Percentiles rank a stretch among this genome's conserved stretches.
Conservation (phyloP, 352 stramenopile genomes). For the Globisporangium paroecandrum region DNA sequence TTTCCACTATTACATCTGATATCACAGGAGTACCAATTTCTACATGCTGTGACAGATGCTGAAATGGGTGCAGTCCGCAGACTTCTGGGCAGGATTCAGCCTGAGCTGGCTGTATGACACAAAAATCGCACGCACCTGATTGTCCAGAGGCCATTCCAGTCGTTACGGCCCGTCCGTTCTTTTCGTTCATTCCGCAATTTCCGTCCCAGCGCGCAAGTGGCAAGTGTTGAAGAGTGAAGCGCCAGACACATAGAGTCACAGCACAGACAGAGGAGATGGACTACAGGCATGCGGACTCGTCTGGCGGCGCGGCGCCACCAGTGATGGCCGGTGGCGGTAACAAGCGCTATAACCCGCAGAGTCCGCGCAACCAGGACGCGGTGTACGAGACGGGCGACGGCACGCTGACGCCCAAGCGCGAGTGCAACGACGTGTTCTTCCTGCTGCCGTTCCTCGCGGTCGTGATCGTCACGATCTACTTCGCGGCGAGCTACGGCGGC, state of each 20-base stretch:
- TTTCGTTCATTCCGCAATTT: conserved; percentile 7
- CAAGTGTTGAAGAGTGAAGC: conserved; percentile 1
- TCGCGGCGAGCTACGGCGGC: conserved; percentile 55
- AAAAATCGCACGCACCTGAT: not conserved
- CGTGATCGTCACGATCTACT: conserved; percentile 40
- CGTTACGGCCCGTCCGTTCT: not conserved
- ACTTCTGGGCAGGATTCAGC: not conserved
- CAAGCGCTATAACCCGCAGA: conserved; percentile 2
- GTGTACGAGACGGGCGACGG: conserved; percentile 14
- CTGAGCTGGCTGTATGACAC: not conserved
- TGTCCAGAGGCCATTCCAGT: too few relatives aligned
- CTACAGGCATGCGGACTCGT: conserved; percentile 1
- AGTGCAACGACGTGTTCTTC: conserved; percentile 80
- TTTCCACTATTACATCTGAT: not conserved
- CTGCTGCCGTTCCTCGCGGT: conserved; percentile 59
- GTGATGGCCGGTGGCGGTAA: not conserved
- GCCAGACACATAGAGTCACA: not conserved
- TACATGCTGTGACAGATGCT: not conserved
- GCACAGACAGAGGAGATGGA: conserved; percentile 3
- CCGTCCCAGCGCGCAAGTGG: conserved; percentile 2
- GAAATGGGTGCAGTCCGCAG: not conserved
- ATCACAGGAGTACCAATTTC: not conserved
- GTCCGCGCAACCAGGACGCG: not conserved
- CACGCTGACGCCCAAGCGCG: conserved; percentile 25
- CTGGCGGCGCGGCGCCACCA: not conserved